Evolutionary conservation across 805 yeast genomes (phyloP), one percentile per base, ranked within the genome.

Genomic region (Wickerhamiella azyma): DNA sequence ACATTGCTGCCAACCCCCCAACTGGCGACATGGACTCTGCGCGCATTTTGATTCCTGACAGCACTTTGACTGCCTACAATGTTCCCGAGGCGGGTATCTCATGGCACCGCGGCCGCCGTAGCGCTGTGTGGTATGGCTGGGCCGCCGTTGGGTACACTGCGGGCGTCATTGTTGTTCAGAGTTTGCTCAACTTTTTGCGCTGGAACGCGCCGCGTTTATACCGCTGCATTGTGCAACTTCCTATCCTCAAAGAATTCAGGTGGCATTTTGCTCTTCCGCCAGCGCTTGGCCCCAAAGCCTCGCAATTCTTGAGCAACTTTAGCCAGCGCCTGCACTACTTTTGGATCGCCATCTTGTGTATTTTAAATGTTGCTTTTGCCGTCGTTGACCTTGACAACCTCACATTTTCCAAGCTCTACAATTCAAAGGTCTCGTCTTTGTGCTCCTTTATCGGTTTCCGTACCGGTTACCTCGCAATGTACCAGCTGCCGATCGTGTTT

Each of bases 401-500:
- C 17, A 28, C 36, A 2, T 19, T 30, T 19, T 41, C 45, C 2
- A 5, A 29, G 8, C 17, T 26, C 17, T 24, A 24, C 9, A 28
- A 41, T 16, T 11, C 33, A 9, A 35, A 41, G 9, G 17, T 21
- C 10, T 18, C 13, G 21, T 8, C 46, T 39, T n/a, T 32, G 14
- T 33, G 39, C 39, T 41, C 45, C 11, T 18, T 38, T 5, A 24
- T 59, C 45, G 70, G 66, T 3, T 68, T 59, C 14, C 57, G 72
- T 43, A 44, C 67, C 1, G 66, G 60, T 1, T 41, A 51, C 35
- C 17, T 59, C 32, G 51, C 57, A 1, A 46, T 50, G 24, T 37
- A 45, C 13, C 46, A 48, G 40, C 38, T 78, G 45, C 88, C 88
- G 1, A 57, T 71, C 7, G 58, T 77, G n/a, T 71, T 75, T 51